phyloP scores from a whole-genome alignment of 495 filamentous ascomycete genomes.

The Penicillium parvum region DNA sequence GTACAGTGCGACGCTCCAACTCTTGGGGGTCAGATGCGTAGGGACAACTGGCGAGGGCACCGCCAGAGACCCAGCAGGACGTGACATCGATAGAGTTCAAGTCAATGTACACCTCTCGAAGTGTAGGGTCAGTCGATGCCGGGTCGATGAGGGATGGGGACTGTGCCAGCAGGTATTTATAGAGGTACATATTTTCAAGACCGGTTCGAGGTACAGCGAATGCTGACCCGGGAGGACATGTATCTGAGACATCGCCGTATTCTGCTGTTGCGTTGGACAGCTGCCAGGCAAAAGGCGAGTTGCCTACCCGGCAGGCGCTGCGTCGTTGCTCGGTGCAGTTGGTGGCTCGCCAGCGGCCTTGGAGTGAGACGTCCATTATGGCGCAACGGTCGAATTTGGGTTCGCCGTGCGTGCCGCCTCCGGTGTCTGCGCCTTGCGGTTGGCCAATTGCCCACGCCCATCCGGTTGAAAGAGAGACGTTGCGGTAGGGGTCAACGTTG shows the following conservation, averaged over 20 bases:
- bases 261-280: conserved; percentile 35
- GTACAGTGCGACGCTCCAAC: conserved; percentile 40
- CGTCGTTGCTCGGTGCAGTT: conserved; percentile 49
- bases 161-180: conserved; percentile 26
- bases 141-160: conserved; percentile 22
- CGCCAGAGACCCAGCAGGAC: conserved; percentile 56
- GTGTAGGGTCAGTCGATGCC: conserved; percentile 17
- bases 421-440: conserved; percentile 40
- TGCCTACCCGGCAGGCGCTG: conserved; percentile 50
- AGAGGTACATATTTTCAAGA: conserved; percentile 58
- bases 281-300: conserved; percentile 51
- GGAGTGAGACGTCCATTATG: conserved; percentile 37
- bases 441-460: conserved; percentile 59
- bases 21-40: conserved; percentile 41
- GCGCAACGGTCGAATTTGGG: conserved; percentile 47
- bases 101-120: conserved; percentile 49
- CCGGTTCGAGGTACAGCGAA: conserved; percentile 55
- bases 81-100: conserved; percentile 53
- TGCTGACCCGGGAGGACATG: conserved; percentile 34
- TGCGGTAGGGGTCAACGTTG: conserved; percentile 43
- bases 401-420: conserved; percentile 17
- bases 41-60: conserved; percentile 49
- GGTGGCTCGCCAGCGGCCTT: conserved; percentile 51
- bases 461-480: conserved; percentile 43
- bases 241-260: conserved; percentile 35